Conservation (phyloP, 2,329 filamentous ascomycete species). For the Talaromyces sp. region DNA sequence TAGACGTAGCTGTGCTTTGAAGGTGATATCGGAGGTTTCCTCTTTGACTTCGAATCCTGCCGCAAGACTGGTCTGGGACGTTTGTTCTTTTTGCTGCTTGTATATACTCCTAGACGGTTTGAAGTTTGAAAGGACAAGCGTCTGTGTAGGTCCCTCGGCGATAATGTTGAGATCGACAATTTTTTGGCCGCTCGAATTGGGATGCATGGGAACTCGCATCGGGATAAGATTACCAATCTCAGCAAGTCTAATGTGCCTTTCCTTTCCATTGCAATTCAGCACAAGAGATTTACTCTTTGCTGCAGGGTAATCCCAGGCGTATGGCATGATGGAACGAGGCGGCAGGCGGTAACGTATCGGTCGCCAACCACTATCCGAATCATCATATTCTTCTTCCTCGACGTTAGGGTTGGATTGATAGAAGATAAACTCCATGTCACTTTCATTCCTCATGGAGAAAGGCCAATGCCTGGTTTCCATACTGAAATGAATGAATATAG, state of each 20-base stretch:
- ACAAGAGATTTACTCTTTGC: slow-evolving; percentile 95
- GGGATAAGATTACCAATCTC: slow-evolving; percentile 96
- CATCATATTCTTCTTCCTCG: slow-evolving; percentile 74
- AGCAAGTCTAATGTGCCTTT: slow-evolving; percentile 87
- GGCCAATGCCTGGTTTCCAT: slow-evolving; percentile 95
- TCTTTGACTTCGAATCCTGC: slow-evolving; percentile 92
- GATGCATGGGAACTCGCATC: slow-evolving; percentile 73
- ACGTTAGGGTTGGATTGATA: slow-evolving; percentile 91
- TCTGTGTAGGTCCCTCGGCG: slow-evolving; percentile 92
- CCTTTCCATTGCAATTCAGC: slow-evolving; percentile 70
- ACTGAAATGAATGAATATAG: slow-evolving; percentile 86
- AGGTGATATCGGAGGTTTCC: slow-evolving; percentile 78
- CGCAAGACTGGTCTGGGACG: slow-evolving; percentile 54
- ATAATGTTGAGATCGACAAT: slow-evolving; percentile 96
- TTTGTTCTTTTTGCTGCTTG: slow-evolving; percentile 54
- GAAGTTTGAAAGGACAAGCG: slow-evolving; percentile 89
- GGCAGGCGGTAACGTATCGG: slow-evolving; percentile 89
- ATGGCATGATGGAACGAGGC: slow-evolving; percentile 96
- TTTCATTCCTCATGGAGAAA: slow-evolving; percentile 97
- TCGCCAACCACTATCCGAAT: slow-evolving; percentile 77
- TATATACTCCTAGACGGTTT: slow-evolving; percentile 91
- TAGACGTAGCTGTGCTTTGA: slow-evolving; percentile 81
- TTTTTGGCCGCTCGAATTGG: slow-evolving; percentile 63
- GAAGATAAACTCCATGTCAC: slow-evolving; percentile 93
- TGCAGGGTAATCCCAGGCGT: slow-evolving; percentile 97